Conservation (phyloP, 1,139 yeast species). For the Kurtzmaniella quercitrusa region DNA sequence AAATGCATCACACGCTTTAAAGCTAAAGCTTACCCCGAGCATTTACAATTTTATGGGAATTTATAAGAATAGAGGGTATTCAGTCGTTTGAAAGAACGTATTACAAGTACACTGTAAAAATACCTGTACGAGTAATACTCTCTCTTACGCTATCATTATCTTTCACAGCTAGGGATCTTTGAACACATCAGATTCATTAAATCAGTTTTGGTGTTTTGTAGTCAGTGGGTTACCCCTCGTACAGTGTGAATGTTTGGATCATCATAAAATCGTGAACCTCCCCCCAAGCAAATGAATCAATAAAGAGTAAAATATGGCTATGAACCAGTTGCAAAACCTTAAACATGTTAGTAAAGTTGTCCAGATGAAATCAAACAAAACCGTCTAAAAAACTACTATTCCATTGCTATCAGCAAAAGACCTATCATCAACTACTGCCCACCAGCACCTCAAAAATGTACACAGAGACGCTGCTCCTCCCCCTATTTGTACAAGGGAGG, state of each 20-base stretch:
- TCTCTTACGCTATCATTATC: not conserved
- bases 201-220: slow-evolving; percentile 58
- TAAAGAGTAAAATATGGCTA: slow-evolving; percentile 11
- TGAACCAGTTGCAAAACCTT: slow-evolving; percentile 8
- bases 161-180: not conserved
- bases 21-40: too few species aligned
- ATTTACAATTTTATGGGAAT: too few species aligned
- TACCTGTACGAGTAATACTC: too few species aligned
- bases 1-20: too few species aligned
- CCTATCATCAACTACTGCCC: slow-evolving; percentile 63
- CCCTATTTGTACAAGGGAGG: slow-evolving; percentile 44
- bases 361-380: not conserved
- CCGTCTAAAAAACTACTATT: not conserved
- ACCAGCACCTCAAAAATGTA: slow-evolving; percentile 60
- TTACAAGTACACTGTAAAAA: too few species aligned
- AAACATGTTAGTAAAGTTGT: slow-evolving; percentile 12
- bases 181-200: slow-evolving; percentile 65
- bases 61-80: too few species aligned
- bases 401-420: slow-evolving; percentile 36
- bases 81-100: too few species aligned
- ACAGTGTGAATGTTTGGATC: slow-evolving; percentile 62
- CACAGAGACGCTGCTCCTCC: slow-evolving; percentile 65
- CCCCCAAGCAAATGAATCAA: too few species aligned
- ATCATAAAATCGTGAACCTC: slow-evolving; percentile 31
- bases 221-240: slow-evolving; percentile 53